phyloP scores from a whole-genome alignment of 2,329 filamentous ascomycete genomes.

The Phyllosticta citribraziliensis region DNA sequence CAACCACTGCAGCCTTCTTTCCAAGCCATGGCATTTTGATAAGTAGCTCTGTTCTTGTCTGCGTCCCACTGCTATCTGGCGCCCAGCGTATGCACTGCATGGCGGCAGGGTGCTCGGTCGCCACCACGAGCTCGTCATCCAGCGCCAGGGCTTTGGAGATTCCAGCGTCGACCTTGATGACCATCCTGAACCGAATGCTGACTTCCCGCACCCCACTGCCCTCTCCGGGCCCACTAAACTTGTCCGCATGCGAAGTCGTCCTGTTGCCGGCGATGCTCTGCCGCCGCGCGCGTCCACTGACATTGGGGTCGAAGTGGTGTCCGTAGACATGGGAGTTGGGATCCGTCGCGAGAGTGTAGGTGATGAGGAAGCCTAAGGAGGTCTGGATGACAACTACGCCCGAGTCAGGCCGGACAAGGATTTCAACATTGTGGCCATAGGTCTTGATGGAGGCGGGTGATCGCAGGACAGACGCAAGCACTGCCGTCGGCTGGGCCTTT shows the following conservation, averaged over 20 bases:
- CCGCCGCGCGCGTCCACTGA: conserved; percentile 36
- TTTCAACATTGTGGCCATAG: conserved; percentile 76
- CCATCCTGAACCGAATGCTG: conserved; percentile 88
- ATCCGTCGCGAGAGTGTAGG: conserved; percentile 84
- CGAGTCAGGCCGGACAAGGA: conserved; percentile 83
- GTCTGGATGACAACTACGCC: conserved; percentile 89
- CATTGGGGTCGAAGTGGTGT: conserved; percentile 58
- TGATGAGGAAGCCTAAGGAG: conserved; percentile 76
- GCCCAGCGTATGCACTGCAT: conserved; percentile 95
- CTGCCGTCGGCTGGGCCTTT: conserved; percentile 64
- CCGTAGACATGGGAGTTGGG: conserved; percentile 75
- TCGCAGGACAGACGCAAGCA: conserved; percentile 75
- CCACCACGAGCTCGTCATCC: conserved; percentile 86
- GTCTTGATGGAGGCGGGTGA: conserved; percentile 68
- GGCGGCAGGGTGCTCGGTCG: conserved; percentile 84
- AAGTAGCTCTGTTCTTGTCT: conserved; percentile 84
- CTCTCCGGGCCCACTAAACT: conserved; percentile 62
- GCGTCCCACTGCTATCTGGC: conserved; percentile 67
- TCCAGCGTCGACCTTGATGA: conserved; percentile 94
- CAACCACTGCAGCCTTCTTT: conserved; percentile 63
- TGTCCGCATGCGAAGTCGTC: conserved; percentile 27
- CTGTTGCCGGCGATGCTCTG: conserved; percentile 34
- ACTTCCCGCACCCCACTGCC: conserved; percentile 74
- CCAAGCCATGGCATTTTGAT: conserved; percentile 79
- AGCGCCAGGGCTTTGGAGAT: conserved; percentile 80